Evolutionary conservation across 2,329 filamentous ascomycete species (phyloP).

Genomic region (Chaetothyriales sp.): DNA sequence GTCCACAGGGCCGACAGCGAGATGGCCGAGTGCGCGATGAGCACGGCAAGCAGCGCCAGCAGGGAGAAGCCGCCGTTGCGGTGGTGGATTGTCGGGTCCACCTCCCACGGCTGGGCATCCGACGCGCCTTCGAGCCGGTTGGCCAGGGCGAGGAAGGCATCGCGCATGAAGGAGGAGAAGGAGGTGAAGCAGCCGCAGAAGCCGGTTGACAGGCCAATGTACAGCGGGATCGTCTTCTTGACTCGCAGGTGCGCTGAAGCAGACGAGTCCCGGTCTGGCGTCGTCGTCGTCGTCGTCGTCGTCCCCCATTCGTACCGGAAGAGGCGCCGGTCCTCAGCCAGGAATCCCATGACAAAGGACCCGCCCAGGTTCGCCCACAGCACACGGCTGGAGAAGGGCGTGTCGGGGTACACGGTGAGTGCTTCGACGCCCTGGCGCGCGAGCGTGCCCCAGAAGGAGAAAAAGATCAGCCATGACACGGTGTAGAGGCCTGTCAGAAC

Average conservation of each 20-base stretch:
- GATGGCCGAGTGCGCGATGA: slow-evolving; percentile 52
- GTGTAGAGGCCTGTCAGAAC: slow-evolving; percentile 25
- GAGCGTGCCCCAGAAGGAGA: slow-evolving; percentile 64
- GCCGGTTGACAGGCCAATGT: slow-evolving; percentile 65
- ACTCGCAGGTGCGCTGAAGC: slow-evolving; percentile 13
- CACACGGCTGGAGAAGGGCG: slow-evolving; percentile 53
- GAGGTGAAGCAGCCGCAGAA: slow-evolving; percentile 77
- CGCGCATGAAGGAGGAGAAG: slow-evolving; percentile 67
- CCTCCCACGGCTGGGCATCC: slow-evolving; percentile 1
- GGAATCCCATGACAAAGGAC: slow-evolving; percentile 62
- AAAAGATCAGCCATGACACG: slow-evolving; percentile 64
- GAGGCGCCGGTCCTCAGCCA: slow-evolving; percentile 56
- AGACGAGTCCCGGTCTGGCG: slow-evolving; percentile 10
- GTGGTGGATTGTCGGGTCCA: slow-evolving; percentile 22
- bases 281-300: not conserved
- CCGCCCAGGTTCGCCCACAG: slow-evolving; percentile 77
- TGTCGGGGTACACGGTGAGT: slow-evolving; percentile 60
- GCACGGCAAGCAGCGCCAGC: slow-evolving; percentile 57
- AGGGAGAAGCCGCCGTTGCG: slow-evolving; percentile 62
- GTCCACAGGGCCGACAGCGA: slow-evolving; percentile 51
- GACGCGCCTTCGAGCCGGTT: slow-evolving; percentile 40
- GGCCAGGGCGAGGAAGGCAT: slow-evolving; percentile 57
- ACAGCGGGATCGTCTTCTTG: slow-evolving; percentile 72
- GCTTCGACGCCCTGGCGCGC: slow-evolving; percentile 61
- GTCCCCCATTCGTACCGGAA: slow-evolving; percentile 36